Conservation (phyloP, 305 asterid genomes). For the Plantago lanceolata region DNA sequence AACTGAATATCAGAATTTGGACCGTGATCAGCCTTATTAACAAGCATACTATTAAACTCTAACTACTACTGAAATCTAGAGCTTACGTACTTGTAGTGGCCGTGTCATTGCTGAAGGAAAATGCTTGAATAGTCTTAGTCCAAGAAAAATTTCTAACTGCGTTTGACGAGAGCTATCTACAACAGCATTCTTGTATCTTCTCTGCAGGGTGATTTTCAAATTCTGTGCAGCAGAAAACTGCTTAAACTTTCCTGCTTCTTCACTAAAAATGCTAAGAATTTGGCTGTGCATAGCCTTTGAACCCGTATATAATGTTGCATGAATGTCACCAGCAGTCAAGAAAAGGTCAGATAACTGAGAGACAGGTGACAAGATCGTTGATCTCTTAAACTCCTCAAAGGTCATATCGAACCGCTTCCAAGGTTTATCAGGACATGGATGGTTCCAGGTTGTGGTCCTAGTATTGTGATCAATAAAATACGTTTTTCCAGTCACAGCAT, state of each 20-base stretch:
- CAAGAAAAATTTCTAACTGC: slow-evolving; percentile 92
- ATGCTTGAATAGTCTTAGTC: slow-evolving; percentile 87
- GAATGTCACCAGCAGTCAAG: slow-evolving; percentile 89
- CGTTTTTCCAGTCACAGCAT: slow-evolving; percentile 91
- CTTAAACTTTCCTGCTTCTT: slow-evolving; percentile 90
- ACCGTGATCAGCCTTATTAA: slow-evolving; percentile 20
- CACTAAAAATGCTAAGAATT: slow-evolving; percentile 93
- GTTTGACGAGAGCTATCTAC: slow-evolving; percentile 98
- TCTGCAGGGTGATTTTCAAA: slow-evolving; percentile 87
- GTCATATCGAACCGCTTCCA: slow-evolving; percentile 99
- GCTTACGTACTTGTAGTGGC: slow-evolving; percentile 68
- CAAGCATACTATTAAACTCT: slow-evolving; percentile 19
- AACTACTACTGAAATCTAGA: slow-evolving; percentile 17
- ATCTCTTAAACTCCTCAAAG: slow-evolving; percentile 94
- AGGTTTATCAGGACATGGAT: slow-evolving; percentile 99
- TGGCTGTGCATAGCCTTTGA: slow-evolving; percentile 99
- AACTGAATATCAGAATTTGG: slow-evolving; percentile 9
- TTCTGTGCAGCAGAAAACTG: slow-evolving; percentile 99
- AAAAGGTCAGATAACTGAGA: slow-evolving; percentile 86
- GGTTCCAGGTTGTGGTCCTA: slow-evolving; percentile 95
- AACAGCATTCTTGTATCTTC: slow-evolving; percentile 93
- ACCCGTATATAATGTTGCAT: slow-evolving; percentile 91
- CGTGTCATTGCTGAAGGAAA: slow-evolving; percentile 72
- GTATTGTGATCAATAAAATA: slow-evolving; percentile 97
- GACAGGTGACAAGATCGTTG: slow-evolving; percentile 86